phyloP scores from a whole-genome alignment of 2,329 filamentous ascomycete species.

The Calcarisporium arbuscula region DNA sequence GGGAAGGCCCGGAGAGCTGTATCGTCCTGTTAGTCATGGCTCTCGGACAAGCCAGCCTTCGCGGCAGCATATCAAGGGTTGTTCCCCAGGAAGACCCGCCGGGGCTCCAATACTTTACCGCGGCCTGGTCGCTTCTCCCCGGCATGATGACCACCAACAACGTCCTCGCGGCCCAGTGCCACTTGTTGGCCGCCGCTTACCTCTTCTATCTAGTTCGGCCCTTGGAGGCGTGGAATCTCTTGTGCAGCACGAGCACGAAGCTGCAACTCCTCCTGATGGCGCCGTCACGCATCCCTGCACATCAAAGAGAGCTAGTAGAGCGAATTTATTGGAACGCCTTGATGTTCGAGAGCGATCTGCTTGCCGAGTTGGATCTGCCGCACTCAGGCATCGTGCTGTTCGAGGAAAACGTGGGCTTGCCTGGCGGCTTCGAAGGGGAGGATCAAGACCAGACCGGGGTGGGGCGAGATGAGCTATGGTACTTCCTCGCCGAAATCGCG shows the following conservation, averaged over 20 bases:
- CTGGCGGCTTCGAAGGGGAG: constrained; percentile 71
- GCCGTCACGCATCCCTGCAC: constrained; percentile 61
- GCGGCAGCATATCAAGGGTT: constrained; percentile 69
- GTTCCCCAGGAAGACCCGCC: constrained; percentile 64
- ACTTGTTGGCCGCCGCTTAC: constrained; percentile 74
- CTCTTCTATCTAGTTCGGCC: constrained; percentile 77
- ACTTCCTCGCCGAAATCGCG: constrained; percentile 78
- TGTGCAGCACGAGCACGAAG: constrained; percentile 76
- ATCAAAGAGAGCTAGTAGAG: constrained; percentile 67
- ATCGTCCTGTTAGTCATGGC: constrained; percentile 74
- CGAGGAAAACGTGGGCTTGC: constrained; percentile 72
- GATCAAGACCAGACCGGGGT: constrained; percentile 55
- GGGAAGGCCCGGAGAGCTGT: constrained; percentile 74
- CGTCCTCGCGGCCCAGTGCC: constrained; percentile 72
- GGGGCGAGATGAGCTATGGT: constrained; percentile 75
- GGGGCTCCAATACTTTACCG: constrained; percentile 72
- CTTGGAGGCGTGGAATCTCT: constrained; percentile 74
- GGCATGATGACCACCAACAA: constrained; percentile 75
- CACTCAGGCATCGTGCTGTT: constrained; percentile 79
- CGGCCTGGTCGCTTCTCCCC: constrained; percentile 71
- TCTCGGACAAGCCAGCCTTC: constrained; percentile 68
- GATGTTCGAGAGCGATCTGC: constrained; percentile 72
- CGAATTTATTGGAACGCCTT: constrained; percentile 81
- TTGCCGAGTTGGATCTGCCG: constrained; percentile 73
- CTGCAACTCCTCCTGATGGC: constrained; percentile 71